Percentiles rank a stretch among this genome's conserved stretches.
These are phyloP conservation scores for Geotrichum histeridarum DNA, from an alignment of 1,139 yeast genomes.

Conservation along the genomic window DNA sequence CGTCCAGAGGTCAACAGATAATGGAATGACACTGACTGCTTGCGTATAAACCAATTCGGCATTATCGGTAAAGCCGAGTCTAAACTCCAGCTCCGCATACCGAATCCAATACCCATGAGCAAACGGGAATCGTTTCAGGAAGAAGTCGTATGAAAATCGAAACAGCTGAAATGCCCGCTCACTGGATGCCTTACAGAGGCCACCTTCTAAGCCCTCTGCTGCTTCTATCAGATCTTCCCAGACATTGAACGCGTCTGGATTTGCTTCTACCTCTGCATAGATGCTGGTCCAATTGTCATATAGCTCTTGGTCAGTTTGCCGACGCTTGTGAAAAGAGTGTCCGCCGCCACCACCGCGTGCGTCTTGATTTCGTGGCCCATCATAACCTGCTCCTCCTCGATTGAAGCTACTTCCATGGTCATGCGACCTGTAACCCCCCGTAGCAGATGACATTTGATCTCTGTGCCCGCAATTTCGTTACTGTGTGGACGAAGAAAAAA, in stretches of 20 bases:
- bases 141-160: constrained; percentile 48
- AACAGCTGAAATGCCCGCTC: constrained; percentile 40
- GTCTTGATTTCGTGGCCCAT: background rate
- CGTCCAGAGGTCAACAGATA: constrained; percentile 72
- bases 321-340: constrained; percentile 6
- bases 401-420: background rate
- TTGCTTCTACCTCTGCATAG: constrained; percentile 28
- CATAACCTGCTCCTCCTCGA: background rate
- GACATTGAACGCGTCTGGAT: constrained; percentile 40
- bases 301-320: constrained; percentile 6
- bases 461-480: background rate
- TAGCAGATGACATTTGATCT: constrained; percentile 7
- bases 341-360: constrained; percentile 3
- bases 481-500: background rate
- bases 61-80: constrained; percentile 48
- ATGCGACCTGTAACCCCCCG: constrained; percentile 12
- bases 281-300: constrained; percentile 25
- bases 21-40: constrained; percentile 50
- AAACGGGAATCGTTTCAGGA: constrained; percentile 63
- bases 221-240: constrained; percentile 47
- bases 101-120: constrained; percentile 77
- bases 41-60: constrained; percentile 44
- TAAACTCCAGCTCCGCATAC: constrained; percentile 62
- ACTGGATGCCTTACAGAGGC: constrained; percentile 45
- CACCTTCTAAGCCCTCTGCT: constrained; percentile 34